These are phyloP conservation scores for Sungouiozyma intestinalis DNA, from an alignment of 805 yeast genomes.

Conservation along the genomic window DNA sequence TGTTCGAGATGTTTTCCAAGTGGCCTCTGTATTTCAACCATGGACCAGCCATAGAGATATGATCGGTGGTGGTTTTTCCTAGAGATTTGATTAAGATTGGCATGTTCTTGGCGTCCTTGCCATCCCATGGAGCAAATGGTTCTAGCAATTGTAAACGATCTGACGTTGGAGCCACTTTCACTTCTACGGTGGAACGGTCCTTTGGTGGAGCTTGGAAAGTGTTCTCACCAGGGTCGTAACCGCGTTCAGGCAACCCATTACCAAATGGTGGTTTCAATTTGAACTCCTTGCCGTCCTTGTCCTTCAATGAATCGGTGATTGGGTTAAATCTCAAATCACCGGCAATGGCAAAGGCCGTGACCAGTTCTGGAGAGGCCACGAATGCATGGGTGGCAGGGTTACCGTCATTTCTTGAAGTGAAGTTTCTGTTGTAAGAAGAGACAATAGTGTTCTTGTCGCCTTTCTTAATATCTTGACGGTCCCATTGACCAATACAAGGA, in stretches of 20 bases:
- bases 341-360: slow-evolving; percentile 89
- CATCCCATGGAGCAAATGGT: slow-evolving; percentile 95
- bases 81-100: slow-evolving; percentile 93
- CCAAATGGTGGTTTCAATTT: slow-evolving; percentile 81
- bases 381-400: slow-evolving; percentile 96
- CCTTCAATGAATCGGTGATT: slow-evolving; percentile 77
- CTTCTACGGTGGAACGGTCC: slow-evolving; percentile 66
- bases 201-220: slow-evolving; percentile 96
- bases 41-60: slow-evolving; percentile 99
- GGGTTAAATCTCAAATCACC: slow-evolving; percentile 98
- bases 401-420: slow-evolving; percentile 96
- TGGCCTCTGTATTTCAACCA: slow-evolving; percentile 99
- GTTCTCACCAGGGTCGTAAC: slow-evolving; percentile 89
- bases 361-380: slow-evolving; percentile 94
- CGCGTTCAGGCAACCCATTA: slow-evolving; percentile 78
- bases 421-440: slow-evolving; percentile 95
- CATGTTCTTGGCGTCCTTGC: slow-evolving; percentile 79
- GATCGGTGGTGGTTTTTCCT: slow-evolving; percentile 99
- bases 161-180: slow-evolving; percentile 75
- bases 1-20: slow-evolving; percentile 95
- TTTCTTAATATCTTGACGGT: slow-evolving; percentile 83
- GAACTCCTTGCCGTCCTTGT: slow-evolving; percentile 83
- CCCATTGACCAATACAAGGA: slow-evolving; percentile 99
- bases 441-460: slow-evolving; percentile 95
- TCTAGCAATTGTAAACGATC: slow-evolving; percentile 92